A percentile compares a stretch with the other conserved stretches of the same genome.
Conservation (phyloP, 2,329 filamentous ascomycete genomes). For the Stagonosporopsis rhizophila region DNA sequence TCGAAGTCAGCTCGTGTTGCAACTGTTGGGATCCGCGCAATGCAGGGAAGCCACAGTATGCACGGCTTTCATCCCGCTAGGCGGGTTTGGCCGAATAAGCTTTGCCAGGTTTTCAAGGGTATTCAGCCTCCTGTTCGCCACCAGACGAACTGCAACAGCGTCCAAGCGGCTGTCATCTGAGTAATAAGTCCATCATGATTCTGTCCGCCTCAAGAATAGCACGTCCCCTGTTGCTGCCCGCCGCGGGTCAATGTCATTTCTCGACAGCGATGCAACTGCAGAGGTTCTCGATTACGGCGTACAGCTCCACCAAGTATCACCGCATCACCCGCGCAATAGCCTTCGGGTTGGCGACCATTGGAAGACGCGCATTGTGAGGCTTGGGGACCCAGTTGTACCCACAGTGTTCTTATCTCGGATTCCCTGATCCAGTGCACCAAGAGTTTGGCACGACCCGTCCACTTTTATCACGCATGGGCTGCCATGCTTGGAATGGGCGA, state of each 20-base stretch:
- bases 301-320: constrained; percentile 22
- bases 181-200: constrained; percentile 11
- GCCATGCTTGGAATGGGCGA: constrained; percentile 27
- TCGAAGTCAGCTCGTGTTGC: constrained; percentile 20
- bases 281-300: constrained; percentile 24
- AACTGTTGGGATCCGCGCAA: constrained; percentile 33
- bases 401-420: constrained; percentile 45
- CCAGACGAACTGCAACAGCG: constrained; percentile 23
- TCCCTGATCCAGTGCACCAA: constrained; percentile 38
- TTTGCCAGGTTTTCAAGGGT: constrained; percentile 28
- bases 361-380: constrained; percentile 33
- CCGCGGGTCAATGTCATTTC: neutral
- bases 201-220: constrained; percentile 4
- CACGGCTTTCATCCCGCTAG: constrained; percentile 15
- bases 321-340: constrained; percentile 31
- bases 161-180: constrained; percentile 18
- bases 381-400: constrained; percentile 45
- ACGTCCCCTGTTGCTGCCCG: neutral
- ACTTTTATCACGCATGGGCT: constrained; percentile 40
- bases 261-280: neutral
- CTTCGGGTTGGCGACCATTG: constrained; percentile 34
- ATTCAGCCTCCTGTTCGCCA: constrained; percentile 39
- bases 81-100: constrained; percentile 30
- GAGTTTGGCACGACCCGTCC: constrained; percentile 33
- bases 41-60: constrained; percentile 12